Percentiles rank a stretch among this genome's conserved stretches.
These are phyloP conservation scores for Eucalyptus regnans DNA, from an alignment of 345 rosid species.

Conservation along the genomic window DNA sequence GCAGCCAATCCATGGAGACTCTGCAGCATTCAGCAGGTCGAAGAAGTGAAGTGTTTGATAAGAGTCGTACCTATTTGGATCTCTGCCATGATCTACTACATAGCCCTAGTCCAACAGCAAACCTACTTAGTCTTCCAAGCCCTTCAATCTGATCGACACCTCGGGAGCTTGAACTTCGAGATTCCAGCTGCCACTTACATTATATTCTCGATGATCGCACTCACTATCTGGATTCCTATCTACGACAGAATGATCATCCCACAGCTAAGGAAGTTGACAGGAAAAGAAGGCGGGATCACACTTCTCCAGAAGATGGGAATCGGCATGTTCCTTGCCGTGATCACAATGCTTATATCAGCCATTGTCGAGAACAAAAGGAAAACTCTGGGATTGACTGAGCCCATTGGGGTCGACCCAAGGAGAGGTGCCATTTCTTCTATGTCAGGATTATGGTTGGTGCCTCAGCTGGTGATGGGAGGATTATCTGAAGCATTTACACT, in stretches of 20 bases:
- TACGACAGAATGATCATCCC: conserved; percentile 13
- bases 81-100: neutral
- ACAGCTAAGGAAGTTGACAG: neutral
- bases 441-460: conserved; percentile 46
- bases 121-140: conserved; percentile 8
- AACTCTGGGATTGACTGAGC: conserved; percentile 24
- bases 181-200: conserved; percentile 11
- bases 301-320: conserved; percentile 26
- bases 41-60: conserved; percentile 34
- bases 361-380: conserved; percentile 34
- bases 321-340: conserved; percentile 20
- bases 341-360: conserved; percentile 32
- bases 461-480: conserved; percentile 38
- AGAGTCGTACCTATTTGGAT: conserved; percentile 1
- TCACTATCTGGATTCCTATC: conserved; percentile 16
- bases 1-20: conserved; percentile 27
- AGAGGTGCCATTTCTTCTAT: conserved; percentile 40
- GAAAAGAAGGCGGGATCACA: conserved; percentile 18
- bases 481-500: conserved; percentile 28
- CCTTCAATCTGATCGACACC: neutral
- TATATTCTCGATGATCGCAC: conserved; percentile 1
- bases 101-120: neutral
- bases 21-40: conserved; percentile 35
- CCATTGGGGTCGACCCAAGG: conserved; percentile 27
- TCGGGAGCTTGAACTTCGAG: neutral